Evolutionary conservation across 2,329 filamentous ascomycete species (phyloP), one percentile per base, ranked within the genome.

Genomic region (Aspergillus puulaauensis): DNA sequence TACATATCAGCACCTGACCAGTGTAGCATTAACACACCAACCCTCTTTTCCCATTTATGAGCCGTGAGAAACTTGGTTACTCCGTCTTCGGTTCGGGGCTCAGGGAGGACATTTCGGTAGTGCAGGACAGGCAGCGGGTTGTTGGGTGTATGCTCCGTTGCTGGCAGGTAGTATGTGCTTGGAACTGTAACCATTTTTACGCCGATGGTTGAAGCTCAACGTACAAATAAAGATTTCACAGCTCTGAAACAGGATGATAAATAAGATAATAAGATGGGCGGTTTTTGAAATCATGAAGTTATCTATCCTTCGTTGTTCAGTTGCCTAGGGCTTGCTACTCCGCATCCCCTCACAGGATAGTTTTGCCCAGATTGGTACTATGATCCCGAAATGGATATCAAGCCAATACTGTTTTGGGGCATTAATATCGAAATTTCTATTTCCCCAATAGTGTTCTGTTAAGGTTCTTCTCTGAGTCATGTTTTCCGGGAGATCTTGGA

Each of bases 1-100:
- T 24, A 11, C 15, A 39, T 45, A 39, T 46, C 19, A 45, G 41
- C 24, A 19, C 33, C 6, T n/a, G 15, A 11, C 47, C 8, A 6
- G 6, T 12, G 21, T 12, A 19, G 44, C 21, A 23, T n/a, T n/a
- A 17, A 17, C 14, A 9, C 4, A 17, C 48, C 21, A 45, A 52
- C 50, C 35, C 49, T n/a, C 40, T 53, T 54, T 31, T 54, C 46
- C 56, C 46, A 58, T 39, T 41, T 58, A 46, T 58, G 46, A 15
- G 46, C 56, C 4, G 40, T 54, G 49, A 48, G 51, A 33, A 51
- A 51, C 21, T 21, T 31, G 21, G 47, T 51, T 24, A 52, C 56
- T 41, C n/a, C 51, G 7, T 49, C 41, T 52, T 57, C 56, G 21
- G 50, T 57, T 43, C 49, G 50, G n/a, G 33, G 47, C 15, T 40